Evolutionary conservation across 345 rosid species (phyloP).

Genomic region (Conringia planisiliqua): DNA sequence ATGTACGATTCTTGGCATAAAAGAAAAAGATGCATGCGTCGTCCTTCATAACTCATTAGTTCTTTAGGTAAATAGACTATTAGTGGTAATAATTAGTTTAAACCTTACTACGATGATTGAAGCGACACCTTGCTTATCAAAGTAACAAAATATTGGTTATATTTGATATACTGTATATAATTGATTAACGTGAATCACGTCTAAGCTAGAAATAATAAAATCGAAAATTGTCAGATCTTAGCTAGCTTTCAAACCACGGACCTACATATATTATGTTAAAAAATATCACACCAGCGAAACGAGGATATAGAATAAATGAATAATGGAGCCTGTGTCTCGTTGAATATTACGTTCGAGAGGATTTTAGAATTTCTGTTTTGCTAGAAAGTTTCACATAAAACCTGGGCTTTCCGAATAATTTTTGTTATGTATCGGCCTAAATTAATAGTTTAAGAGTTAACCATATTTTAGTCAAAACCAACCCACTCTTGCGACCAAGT

Average conservation of each 20-base stretch:
- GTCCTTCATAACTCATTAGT: not conserved
- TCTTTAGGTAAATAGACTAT: not conserved
- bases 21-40: not conserved
- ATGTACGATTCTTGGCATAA: constrained; percentile 8
- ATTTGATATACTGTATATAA: not conserved
- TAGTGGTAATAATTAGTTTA: not conserved
- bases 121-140: not conserved
- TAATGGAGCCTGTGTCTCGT: not conserved
- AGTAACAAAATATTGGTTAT: not conserved
- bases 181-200: constrained; percentile 17
- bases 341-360: not conserved
- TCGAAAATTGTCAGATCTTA: not conserved
- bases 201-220: not conserved
- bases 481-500: no score
- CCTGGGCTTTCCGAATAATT: not conserved
- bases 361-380: not conserved
- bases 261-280: not conserved
- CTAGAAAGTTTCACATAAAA: not conserved
- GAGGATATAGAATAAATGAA: constrained; percentile 4
- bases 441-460: no score
- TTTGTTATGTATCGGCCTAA: not conserved
- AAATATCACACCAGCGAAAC: constrained; percentile 14
- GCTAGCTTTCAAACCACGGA: not conserved
- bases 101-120: constrained; percentile 5
- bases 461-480: no score